Evolutionary conservation across 73 alveolate species (phyloP).

Genomic region (Strombidium stylifer): DNA sequence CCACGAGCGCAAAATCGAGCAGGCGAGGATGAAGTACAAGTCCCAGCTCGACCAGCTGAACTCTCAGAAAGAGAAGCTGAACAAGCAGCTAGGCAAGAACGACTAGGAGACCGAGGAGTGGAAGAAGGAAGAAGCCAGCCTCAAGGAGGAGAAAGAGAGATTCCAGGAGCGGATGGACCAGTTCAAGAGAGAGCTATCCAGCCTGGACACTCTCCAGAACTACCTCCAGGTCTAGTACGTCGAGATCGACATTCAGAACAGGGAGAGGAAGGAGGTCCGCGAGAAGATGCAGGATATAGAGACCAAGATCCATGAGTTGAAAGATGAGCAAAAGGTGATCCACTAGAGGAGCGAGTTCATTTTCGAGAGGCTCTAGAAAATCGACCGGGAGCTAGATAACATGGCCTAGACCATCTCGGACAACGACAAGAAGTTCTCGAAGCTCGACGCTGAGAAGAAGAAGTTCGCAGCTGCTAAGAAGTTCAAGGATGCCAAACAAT

Average conservation of each 20-base stretch:
- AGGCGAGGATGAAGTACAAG: constrained; percentile 18
- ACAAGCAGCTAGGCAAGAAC: constrained; percentile 15
- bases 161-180: constrained; percentile 16
- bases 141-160: constrained; percentile 27
- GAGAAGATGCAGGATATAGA: constrained; percentile 11
- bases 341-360: not conserved
- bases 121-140: constrained; percentile 5
- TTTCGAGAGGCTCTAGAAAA: constrained; percentile 1
- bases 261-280: constrained; percentile 15
- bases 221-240: constrained; percentile 5
- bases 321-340: constrained; percentile 13
- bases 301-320: constrained; percentile 1
- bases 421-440: constrained; percentile 16
- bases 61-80: constrained; percentile 26
- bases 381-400: constrained; percentile 26
- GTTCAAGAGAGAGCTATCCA: constrained; percentile 3
- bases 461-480: constrained; percentile 34
- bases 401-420: not conserved
- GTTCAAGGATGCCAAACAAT: constrained; percentile 39
- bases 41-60: constrained; percentile 1
- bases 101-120: constrained; percentile 8
- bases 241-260: constrained; percentile 4
- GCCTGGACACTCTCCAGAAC: constrained; percentile 11
- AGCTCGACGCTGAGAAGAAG: constrained; percentile 31
- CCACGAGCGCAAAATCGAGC: constrained; percentile 19